These are phyloP conservation scores for Ustilago crameri DNA, from an alignment of 1,284 basidiomycete species.

Conservation along the genomic window DNA sequence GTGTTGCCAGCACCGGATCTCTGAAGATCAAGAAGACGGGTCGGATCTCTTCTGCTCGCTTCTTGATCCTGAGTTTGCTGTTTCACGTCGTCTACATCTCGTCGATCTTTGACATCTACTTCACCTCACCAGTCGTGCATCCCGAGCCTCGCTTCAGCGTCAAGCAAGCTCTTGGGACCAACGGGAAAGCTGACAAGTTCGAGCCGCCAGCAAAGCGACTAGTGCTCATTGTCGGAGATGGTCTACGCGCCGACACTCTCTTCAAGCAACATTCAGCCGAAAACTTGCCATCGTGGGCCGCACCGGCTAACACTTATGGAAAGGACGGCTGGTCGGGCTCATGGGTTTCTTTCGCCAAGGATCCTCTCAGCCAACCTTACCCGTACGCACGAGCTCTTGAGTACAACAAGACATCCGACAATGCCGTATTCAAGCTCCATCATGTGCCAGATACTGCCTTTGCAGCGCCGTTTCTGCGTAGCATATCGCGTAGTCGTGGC, in stretches of 20 bases:
- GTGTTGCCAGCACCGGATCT: background rate
- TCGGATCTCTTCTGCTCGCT: slow-evolving; percentile 71
- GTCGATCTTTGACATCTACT: slow-evolving; percentile 85
- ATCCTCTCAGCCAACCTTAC: slow-evolving; percentile 23
- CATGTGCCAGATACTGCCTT: slow-evolving; percentile 24
- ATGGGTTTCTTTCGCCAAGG: slow-evolving; percentile 31
- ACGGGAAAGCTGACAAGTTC: slow-evolving; percentile 5
- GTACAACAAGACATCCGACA: slow-evolving; percentile 8
- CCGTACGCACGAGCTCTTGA: slow-evolving; percentile 30
- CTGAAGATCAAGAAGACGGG: slow-evolving; percentile 58
- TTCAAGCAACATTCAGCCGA: slow-evolving; percentile 70
- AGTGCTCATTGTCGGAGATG: slow-evolving; percentile 81
- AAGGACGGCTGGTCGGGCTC: slow-evolving; percentile 13
- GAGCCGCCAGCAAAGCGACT: slow-evolving; percentile 76
- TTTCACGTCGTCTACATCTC: slow-evolving; percentile 60
- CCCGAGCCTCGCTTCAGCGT: slow-evolving; percentile 53
- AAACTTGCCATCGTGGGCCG: slow-evolving; percentile 46
- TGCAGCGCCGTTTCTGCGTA: slow-evolving; percentile 80
- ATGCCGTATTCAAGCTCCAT: background rate
- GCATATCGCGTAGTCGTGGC: slow-evolving; percentile 75
- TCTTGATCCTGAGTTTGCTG: slow-evolving; percentile 69
- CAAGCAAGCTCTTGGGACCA: slow-evolving; percentile 11
- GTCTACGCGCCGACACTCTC: slow-evolving; percentile 81
- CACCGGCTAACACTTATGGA: slow-evolving; percentile 7
- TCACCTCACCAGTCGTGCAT: slow-evolving; percentile 72